A percentile compares a stretch with the other conserved stretches of the same genome.
Conservation (phyloP, 495 filamentous ascomycete species). For the Pyrenopolyporus hunteri region DNA sequence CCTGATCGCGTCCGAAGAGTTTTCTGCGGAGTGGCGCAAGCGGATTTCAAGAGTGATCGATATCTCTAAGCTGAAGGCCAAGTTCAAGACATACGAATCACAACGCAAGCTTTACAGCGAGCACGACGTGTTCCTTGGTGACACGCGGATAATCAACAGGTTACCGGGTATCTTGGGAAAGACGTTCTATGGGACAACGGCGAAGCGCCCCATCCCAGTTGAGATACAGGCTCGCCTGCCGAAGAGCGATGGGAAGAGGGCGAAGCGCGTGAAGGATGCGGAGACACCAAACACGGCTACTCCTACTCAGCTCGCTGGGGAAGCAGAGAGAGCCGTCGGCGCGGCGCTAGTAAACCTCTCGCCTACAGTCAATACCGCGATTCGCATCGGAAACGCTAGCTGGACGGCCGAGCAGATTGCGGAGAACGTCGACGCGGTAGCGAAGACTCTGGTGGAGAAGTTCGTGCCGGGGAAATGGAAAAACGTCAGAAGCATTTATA, state of each 20-base stretch:
- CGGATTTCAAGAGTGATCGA: slow-evolving; percentile 83
- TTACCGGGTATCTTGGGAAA: slow-evolving; percentile 83
- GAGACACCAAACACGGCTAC: slow-evolving; percentile 41
- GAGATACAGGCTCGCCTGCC: slow-evolving; percentile 65
- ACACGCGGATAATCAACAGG: slow-evolving; percentile 78
- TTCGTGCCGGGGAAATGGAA: slow-evolving; percentile 84
- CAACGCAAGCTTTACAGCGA: slow-evolving; percentile 82
- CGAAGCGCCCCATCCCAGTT: slow-evolving; percentile 89
- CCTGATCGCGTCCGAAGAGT: slow-evolving; percentile 72
- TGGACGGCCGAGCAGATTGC: slow-evolving; percentile 76
- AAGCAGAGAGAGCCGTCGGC: slow-evolving; percentile 54
- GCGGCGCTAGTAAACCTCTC: slow-evolving; percentile 76
- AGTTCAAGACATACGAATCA: slow-evolving; percentile 85
- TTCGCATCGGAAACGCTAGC: slow-evolving; percentile 73
- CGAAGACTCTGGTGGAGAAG: slow-evolving; percentile 70
- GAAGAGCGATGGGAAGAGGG: slow-evolving; percentile 70
- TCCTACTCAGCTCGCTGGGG: slow-evolving; percentile 32
- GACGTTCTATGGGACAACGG: slow-evolving; percentile 76
- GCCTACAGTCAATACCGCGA: slow-evolving; percentile 65
- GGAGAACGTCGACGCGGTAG: slow-evolving; percentile 78
- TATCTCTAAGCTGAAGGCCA: slow-evolving; percentile 78
- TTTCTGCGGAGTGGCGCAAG: slow-evolving; percentile 72
- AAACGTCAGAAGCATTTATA: slow-evolving; percentile 79
- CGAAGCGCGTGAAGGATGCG: slow-evolving; percentile 57
- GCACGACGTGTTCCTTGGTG: slow-evolving; percentile 85